A percentile compares a stretch with the other conserved stretches of the same genome.
These are phyloP conservation scores for Microcyclosporella mali DNA, from an alignment of 2,329 filamentous ascomycete species.

Conservation along the genomic window DNA sequence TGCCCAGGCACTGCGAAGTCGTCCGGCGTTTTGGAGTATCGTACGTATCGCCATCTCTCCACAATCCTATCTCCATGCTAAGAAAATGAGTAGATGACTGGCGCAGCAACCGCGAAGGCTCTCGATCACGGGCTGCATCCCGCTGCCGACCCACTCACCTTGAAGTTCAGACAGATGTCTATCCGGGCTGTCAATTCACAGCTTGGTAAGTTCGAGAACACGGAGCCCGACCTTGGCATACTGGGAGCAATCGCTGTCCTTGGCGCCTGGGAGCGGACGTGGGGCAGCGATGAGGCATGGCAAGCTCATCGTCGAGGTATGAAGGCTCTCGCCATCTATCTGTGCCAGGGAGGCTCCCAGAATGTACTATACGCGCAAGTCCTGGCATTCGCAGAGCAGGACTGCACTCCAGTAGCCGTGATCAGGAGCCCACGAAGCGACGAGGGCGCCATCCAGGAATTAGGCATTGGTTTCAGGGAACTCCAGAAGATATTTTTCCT, in stretches of 20 bases:
- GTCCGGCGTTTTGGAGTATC: slow-evolving; percentile 13
- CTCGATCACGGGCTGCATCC: slow-evolving; percentile 1
- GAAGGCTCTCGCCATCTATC: slow-evolving; percentile 6
- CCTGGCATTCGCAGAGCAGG: slow-evolving; percentile 8
- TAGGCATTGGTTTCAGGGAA: slow-evolving; percentile 8
- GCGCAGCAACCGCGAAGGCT: too few species aligned
- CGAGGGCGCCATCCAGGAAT: neutral
- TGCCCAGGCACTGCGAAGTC: slow-evolving; percentile 9
- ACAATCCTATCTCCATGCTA: neutral
- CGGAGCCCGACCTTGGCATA: slow-evolving; percentile 9
- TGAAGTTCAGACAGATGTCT: slow-evolving; percentile 14
- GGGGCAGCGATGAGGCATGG: slow-evolving; percentile 11
- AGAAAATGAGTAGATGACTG: neutral
- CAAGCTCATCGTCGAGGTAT: slow-evolving; percentile 12
- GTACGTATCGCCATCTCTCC: slow-evolving; percentile 12
- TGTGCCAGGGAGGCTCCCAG: slow-evolving; percentile 6
- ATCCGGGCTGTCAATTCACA: slow-evolving; percentile 11
- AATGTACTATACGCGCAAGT: slow-evolving; percentile 11
- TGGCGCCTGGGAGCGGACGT: slow-evolving; percentile 13
- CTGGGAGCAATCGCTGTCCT: slow-evolving; percentile 13
- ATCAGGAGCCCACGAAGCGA: neutral
- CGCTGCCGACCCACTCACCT: slow-evolving; percentile 3
- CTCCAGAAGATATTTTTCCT: slow-evolving; percentile 5
- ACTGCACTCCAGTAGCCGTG: too few species aligned
- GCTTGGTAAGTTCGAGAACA: slow-evolving; percentile 3